phyloP scores from a whole-genome alignment of 495 filamentous ascomycete species.

The Cryomyces minteri region DNA sequence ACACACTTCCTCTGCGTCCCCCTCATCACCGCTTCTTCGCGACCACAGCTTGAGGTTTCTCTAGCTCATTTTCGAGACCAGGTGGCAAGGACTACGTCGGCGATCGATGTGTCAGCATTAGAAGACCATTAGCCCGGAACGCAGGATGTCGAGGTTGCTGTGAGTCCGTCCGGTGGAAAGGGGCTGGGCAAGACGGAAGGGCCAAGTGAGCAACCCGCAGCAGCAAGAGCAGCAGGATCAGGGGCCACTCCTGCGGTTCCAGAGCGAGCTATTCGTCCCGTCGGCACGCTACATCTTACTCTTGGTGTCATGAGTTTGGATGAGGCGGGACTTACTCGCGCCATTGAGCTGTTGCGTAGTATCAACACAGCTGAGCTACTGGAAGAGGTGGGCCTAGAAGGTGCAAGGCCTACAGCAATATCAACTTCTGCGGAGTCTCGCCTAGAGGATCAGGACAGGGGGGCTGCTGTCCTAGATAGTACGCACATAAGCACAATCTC shows the following conservation, averaged over 20 bases:
- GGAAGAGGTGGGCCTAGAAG: constrained; percentile 1
- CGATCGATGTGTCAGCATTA: too few relatives aligned
- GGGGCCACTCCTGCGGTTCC: constrained; percentile 13
- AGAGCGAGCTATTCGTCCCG: constrained; percentile 47
- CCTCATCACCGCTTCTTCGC: constrained; percentile 42
- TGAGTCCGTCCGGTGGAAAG: constrained; percentile 9
- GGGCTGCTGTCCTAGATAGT: background rate
- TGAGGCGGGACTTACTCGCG: constrained; percentile 36
- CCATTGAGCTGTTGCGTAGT: constrained; percentile 31
- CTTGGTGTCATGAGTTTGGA: constrained; percentile 72
- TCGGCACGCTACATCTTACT: constrained; percentile 72
- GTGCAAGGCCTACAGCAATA: background rate
- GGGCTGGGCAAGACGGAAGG: constrained; percentile 11
- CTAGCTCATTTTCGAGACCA: constrained; percentile 42
- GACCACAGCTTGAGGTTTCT: constrained; percentile 40
- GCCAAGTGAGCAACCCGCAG: background rate
- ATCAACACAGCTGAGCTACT: constrained; percentile 37
- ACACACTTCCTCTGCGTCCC: constrained; percentile 87
- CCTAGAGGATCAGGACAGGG: background rate
- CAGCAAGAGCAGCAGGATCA: background rate
- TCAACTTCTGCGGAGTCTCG: background rate
- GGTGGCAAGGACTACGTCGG: constrained; percentile 11
- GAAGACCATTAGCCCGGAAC: background rate
- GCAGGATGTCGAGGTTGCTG: background rate
- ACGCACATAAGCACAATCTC: too few relatives aligned